Conservation (phyloP, 2,329 filamentous ascomycete genomes). For the Fonsecaea pugnacius region DNA sequence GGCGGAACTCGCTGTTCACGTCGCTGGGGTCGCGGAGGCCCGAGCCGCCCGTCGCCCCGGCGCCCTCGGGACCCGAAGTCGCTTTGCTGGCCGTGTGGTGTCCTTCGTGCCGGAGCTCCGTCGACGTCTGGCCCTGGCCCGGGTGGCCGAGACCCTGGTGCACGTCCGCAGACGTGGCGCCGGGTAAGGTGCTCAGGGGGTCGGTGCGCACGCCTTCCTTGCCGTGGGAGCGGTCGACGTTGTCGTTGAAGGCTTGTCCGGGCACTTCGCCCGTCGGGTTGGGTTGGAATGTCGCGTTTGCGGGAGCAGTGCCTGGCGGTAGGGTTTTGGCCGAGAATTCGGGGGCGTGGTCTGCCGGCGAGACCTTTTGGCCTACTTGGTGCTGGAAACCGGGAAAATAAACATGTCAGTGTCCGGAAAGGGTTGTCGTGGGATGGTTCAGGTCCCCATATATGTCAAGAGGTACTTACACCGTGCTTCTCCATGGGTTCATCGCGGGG, state of each 20-base stretch:
- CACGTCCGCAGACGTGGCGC: constrained; percentile 59
- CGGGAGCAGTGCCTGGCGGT: constrained; percentile 67
- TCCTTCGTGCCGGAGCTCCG: constrained; percentile 55
- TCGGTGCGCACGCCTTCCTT: constrained; percentile 49
- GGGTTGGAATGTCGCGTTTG: constrained; percentile 47
- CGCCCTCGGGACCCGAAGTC: constrained; percentile 50
- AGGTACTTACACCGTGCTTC: constrained; percentile 57
- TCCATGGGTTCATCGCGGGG: constrained; percentile 59
- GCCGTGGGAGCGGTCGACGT: constrained; percentile 47
- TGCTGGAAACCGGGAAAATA: constrained; percentile 55
- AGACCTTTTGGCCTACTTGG: constrained; percentile 64
- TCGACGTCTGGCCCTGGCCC: constrained; percentile 53
- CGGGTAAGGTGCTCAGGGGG: constrained; percentile 54
- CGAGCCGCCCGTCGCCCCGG: constrained; percentile 41
- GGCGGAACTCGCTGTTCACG: constrained; percentile 27
- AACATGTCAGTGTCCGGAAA: constrained; percentile 11
- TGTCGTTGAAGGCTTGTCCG: constrained; percentile 47
- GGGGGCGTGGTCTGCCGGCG: constrained; percentile 59
- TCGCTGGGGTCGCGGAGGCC: constrained; percentile 22
- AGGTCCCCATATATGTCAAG: not conserved
- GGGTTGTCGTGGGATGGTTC: not conserved
- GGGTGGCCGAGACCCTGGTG: constrained; percentile 60
- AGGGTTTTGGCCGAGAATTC: constrained; percentile 68
- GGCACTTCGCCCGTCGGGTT: constrained; percentile 41
- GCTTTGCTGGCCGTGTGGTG: constrained; percentile 49